Base-by-base conservation (phyloP, 352 stramenopile genomes). In the Pythium sp. region DNA sequence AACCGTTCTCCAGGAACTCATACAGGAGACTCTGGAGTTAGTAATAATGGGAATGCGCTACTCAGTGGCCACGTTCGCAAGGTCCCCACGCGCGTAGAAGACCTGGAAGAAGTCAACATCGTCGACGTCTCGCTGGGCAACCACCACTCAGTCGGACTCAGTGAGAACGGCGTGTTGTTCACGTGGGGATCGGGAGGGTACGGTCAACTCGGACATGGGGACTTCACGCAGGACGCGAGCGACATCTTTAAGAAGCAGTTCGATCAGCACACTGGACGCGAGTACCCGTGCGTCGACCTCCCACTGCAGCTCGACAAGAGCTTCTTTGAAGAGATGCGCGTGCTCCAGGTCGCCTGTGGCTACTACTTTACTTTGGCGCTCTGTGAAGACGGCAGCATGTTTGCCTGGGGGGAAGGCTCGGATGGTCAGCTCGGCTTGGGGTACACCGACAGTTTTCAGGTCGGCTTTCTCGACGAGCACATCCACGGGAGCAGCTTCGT, bases 401-500 rank as follows among this genome's bases (percentile, higher is more conserved):
- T 90, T 49, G 81, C 83, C 24, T 93, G 84, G 82, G 86, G 86
- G 0, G 84, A 93, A 70, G 86, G 84, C 38, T 93, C 83, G 1
- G 85, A 93, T 53, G 83, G 85, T 0, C 85, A 93, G 55, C 75
- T 92, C 15, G 85, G 85, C 1, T 62, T 93, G 1, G 81, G 85
- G 0, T 90, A 87, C 58, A 78, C 77, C 4, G 81, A 93, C 62
- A 71, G 72, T 18, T 93, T 91, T 49, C 73, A 78, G 9, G 83
- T 92, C 14, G 85, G 85, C 2, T 92, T 86, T 55, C 72, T 92
- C 7, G 85, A 92, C 34, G 75, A 85, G 1, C 78, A 91, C 51
- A 84, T 93, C 22, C 84, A 84, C 46, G 76, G 84, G 30, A 92
- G 80, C 65, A 92, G 78, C 60, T 93, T 91, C 36, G 84, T 91